Evolutionary conservation across 1,284 basidiomycete species (phyloP).

Genomic region (Leccinum idahoense): DNA sequence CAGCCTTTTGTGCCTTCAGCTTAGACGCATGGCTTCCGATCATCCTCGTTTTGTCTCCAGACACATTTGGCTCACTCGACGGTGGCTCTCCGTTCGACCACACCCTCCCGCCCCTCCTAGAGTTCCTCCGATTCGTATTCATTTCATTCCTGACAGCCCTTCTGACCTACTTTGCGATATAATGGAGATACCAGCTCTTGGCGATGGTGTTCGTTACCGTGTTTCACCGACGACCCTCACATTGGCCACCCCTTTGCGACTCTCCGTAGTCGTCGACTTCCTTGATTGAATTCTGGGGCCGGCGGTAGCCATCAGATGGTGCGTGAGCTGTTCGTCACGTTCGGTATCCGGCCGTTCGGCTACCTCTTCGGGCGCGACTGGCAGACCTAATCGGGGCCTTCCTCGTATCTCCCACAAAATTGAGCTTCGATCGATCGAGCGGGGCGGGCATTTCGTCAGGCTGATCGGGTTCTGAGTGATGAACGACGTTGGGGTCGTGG

Average conservation of each 20-base stretch:
- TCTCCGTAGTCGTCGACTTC: slow-evolving; percentile 37
- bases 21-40: slow-evolving; percentile 36
- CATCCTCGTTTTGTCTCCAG: slow-evolving; percentile 19
- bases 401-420: slow-evolving; percentile 46
- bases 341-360: slow-evolving; percentile 27
- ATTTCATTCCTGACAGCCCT: slow-evolving; percentile 19
- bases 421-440: slow-evolving; percentile 52
- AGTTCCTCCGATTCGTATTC: slow-evolving; percentile 26
- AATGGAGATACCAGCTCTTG: slow-evolving; percentile 36
- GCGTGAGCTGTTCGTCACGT: slow-evolving; percentile 16
- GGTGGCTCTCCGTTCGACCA: too few relatives aligned
- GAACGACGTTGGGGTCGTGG: slow-evolving; percentile 48
- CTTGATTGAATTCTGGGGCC: slow-evolving; percentile 39
- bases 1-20: slow-evolving; percentile 32
- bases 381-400: slow-evolving; percentile 53
- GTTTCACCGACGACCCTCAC: slow-evolving; percentile 27
- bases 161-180: slow-evolving; percentile 35
- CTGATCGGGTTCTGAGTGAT: slow-evolving; percentile 32
- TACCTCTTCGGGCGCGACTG: slow-evolving; percentile 37
- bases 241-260: slow-evolving; percentile 42
- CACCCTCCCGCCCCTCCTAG: too few relatives aligned
- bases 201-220: slow-evolving; percentile 40
- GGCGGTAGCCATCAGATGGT: slow-evolving; percentile 44
- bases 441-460: slow-evolving; percentile 40
- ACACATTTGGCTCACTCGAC: too few relatives aligned